Conservation (phyloP, 2,329 filamentous ascomycete genomes). For the Aspergillus luchuensis region DNA sequence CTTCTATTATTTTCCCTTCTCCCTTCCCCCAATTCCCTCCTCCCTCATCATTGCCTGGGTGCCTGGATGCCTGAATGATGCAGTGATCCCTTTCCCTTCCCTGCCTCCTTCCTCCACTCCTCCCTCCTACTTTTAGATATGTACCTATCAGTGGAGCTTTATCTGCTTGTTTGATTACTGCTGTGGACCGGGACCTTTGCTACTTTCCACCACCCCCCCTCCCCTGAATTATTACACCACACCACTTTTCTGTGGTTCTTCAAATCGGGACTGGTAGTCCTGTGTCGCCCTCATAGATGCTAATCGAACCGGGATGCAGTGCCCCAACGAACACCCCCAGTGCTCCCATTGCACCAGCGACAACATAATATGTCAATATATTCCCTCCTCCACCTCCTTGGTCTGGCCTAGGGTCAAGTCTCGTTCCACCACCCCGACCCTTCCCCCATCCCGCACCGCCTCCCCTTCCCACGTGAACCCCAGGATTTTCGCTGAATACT, state of each 20-base stretch:
- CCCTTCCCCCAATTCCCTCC: neutral
- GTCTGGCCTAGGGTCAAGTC: constrained; percentile 18
- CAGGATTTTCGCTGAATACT: constrained; percentile 9
- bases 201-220: neutral
- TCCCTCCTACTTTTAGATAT: neutral
- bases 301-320: constrained; percentile 18
- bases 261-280: neutral
- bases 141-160: neutral
- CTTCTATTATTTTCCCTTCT: neutral
- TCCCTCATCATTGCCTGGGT: neutral
- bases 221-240: neutral
- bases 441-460: constrained; percentile 5
- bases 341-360: constrained; percentile 20
- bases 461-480: constrained; percentile 16
- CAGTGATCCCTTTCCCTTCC: neutral
- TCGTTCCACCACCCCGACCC: constrained; percentile 15
- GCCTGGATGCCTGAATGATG: constrained; percentile 3
- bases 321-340: constrained; percentile 19
- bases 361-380: constrained; percentile 20
- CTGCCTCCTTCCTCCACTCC: neutral
- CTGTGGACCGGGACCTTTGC: neutral
- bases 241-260: neutral
- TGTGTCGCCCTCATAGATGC: constrained; percentile 6
- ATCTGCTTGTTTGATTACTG: neutral
- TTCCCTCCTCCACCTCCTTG: constrained; percentile 13